phyloP scores from a whole-genome alignment of 768 basidiomycete species.

The Lactarius sanguifluus region DNA sequence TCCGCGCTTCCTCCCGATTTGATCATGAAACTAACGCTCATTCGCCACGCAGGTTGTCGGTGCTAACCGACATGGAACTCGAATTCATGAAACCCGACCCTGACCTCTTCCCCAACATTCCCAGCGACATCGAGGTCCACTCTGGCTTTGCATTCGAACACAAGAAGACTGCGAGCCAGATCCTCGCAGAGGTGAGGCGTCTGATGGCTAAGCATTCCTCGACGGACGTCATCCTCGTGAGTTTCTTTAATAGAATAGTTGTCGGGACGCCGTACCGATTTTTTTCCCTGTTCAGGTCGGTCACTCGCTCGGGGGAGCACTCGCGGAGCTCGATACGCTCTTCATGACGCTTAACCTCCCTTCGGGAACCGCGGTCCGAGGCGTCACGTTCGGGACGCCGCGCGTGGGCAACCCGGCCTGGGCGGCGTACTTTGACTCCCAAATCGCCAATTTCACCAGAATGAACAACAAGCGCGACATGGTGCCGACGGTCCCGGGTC shows the following conservation, averaged over 20 bases:
- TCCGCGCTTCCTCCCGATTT: not conserved
- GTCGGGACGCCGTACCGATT: not conserved
- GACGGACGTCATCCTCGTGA: constrained; percentile 19
- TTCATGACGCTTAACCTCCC: constrained; percentile 27
- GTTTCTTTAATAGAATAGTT: not conserved
- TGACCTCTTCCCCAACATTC: constrained; percentile 19
- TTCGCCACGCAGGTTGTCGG: constrained; percentile 14
- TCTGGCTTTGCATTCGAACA: constrained; percentile 25
- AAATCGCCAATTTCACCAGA: constrained; percentile 26
- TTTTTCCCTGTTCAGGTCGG: constrained; percentile 10
- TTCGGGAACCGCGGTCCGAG: constrained; percentile 15
- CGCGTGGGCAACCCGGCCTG: constrained; percentile 25
- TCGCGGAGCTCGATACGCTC: constrained; percentile 25
- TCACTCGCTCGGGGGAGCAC: constrained; percentile 28
- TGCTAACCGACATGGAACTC: constrained; percentile 21
- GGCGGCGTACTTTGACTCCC: constrained; percentile 22
- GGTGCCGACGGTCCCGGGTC: constrained; percentile 25
- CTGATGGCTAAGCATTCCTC: constrained; percentile 11
- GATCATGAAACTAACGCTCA: not conserved
- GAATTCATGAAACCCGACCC: constrained; percentile 16
- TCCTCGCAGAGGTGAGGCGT: constrained; percentile 21
- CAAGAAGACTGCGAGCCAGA: constrained; percentile 18
- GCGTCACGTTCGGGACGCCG: constrained; percentile 28
- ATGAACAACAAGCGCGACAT: constrained; percentile 25
- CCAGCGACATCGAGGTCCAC: constrained; percentile 15